Base-by-base conservation (phyloP, 345 rosid species). In the Hypericum perforatum region DNA sequence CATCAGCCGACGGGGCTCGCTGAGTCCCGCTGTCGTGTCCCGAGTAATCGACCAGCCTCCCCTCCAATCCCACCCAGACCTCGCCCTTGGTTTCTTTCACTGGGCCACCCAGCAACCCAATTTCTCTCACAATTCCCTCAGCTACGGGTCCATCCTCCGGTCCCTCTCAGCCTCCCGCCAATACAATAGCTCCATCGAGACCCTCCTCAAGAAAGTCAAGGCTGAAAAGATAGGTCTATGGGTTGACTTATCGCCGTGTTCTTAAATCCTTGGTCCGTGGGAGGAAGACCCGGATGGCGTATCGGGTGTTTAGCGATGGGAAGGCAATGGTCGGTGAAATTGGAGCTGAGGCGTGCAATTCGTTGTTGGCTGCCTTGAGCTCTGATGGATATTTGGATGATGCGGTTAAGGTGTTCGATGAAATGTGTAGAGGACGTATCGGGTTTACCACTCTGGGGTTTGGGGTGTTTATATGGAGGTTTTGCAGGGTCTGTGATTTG, bases 81-180 rank as follows among this genome's bases (percentile, higher is more conserved):
- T 90, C 12, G 86, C 97, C 37, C 85, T 90, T 13, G 94, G 96
- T 43, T 84, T 90, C 75, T 90, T 90, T 84, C 72, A 86, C 63
- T 90, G 97, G 97, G 83, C 91, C 5, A 71, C 91, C 15, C 89
- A 87, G 68, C 94, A 86, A 49, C 95, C 97, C 8, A 78, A 80
- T 44, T 90, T 77, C 68, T 37, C 73, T 7, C 97, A 90, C 64
- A 79, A 72, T 45, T 66, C 89, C 0, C 12, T 76, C 54, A 74
- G 89, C 9, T 90, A 84, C 60, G 76, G 74, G n/a, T 80, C 97
- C 10, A 52, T 90, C 58, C 66, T 90, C 61, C 86, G 76, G 49
- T 80, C 84, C 37, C 89, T 86, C 37, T 86, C 82, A 6, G 61
- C 67, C 39, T 77, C 92, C 66, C 81, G 85, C 42, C 88, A 82